A percentile compares a stretch with the other conserved stretches of the same genome.
Evolutionary conservation across 495 filamentous ascomycete species (phyloP).

Genomic region (Aspergillus diversus): DNA sequence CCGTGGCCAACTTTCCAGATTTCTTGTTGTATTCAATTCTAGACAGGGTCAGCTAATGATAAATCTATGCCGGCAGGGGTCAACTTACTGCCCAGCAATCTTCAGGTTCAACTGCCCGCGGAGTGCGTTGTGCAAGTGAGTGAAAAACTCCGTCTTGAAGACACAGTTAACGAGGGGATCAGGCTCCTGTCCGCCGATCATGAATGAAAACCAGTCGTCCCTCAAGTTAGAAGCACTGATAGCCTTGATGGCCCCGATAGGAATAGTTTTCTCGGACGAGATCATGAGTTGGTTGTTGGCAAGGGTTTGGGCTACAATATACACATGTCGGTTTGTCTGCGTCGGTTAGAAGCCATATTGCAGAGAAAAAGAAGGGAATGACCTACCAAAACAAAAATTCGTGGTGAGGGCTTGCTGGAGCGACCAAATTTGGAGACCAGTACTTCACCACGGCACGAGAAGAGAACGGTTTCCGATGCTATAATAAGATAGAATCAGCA

Average conservation of each 20-base stretch:
- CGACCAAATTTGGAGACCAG: conserved; percentile 93
- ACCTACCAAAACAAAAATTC: conserved; percentile 76
- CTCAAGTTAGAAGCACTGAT: conserved; percentile 76
- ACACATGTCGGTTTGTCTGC: conserved; percentile 79
- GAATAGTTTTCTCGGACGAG: conserved; percentile 76
- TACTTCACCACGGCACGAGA: conserved; percentile 88
- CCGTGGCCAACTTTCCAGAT: conserved; percentile 82
- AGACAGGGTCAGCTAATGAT: conserved; percentile 30
- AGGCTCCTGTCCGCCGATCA: conserved; percentile 86
- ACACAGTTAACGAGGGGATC: conserved; percentile 91
- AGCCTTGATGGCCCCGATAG: conserved; percentile 84
- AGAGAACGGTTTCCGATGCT: conserved; percentile 73
- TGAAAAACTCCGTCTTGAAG: conserved; percentile 97
- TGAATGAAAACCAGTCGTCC: conserved; percentile 96
- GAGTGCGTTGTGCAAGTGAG: conserved; percentile 75
- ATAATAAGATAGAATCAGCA: conserved; percentile 10
- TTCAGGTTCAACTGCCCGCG: conserved; percentile 80
- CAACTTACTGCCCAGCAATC: conserved; percentile 68
- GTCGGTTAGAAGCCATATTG: conserved; percentile 16
- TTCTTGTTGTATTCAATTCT: conserved; percentile 97
- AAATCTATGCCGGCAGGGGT: background rate
- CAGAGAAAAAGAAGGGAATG: background rate
- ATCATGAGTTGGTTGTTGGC: conserved; percentile 83
- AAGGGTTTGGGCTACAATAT: conserved; percentile 81
- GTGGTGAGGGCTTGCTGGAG: conserved; percentile 88